Percentiles rank a stretch among this genome's conserved stretches.
These are phyloP conservation scores for Hibiscus mutabilis DNA, from an alignment of 345 rosid species.

Conservation along the genomic window DNA sequence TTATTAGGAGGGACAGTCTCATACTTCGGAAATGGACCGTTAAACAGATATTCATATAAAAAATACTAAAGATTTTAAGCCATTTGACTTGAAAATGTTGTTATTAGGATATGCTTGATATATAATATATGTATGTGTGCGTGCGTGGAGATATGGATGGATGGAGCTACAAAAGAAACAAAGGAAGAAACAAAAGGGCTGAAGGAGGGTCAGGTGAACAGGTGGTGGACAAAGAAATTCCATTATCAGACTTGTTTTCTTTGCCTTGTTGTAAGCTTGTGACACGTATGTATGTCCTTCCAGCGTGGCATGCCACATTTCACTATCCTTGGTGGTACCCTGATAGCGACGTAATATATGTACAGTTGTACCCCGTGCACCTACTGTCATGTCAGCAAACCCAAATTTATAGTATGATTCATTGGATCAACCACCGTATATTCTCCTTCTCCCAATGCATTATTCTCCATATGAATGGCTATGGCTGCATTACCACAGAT, in stretches of 20 bases:
- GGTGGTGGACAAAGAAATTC: constrained; percentile 1
- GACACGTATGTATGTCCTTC: constrained; percentile 2
- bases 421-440: constrained; percentile 4
- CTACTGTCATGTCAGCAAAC: neutral
- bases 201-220: neutral
- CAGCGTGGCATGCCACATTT: constrained; percentile 1
- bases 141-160: neutral
- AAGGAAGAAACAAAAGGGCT: neutral
- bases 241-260: neutral
- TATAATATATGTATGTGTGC: too few relatives aligned
- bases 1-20: too few relatives aligned
- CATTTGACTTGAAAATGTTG: too few relatives aligned
- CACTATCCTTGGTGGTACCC: neutral
- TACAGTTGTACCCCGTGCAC: neutral
- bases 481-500: neutral
- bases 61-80: too few relatives aligned
- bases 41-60: too few relatives aligned
- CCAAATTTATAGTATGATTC: neutral
- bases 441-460: neutral
- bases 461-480: neutral
- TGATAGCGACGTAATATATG: neutral
- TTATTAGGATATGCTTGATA: too few relatives aligned
- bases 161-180: neutral
- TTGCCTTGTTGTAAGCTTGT: neutral
- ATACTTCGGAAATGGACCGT: too few relatives aligned